Base-by-base conservation (phyloP, 2,329 filamentous ascomycete genomes). In the Ophiocordyceps camponoti-saundersi region DNA sequence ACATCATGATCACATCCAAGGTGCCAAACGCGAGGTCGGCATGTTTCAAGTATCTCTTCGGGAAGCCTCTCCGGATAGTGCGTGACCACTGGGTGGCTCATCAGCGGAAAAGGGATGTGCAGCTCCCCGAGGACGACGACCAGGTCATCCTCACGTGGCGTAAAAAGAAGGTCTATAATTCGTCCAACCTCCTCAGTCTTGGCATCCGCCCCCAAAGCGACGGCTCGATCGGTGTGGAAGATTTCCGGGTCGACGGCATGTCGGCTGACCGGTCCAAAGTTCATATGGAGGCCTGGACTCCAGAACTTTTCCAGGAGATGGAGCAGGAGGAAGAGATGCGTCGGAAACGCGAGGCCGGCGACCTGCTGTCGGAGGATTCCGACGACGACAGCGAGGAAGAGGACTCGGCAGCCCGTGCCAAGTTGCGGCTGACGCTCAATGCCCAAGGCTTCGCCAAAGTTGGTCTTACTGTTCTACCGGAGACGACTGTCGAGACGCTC, bases 81-180 rank as follows among this genome's bases (percentile, higher is more conserved):
- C 75, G 80, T 41, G 60, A 76, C 36, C 76, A 75, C 13, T 95
- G 87, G 85, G 77, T 82, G 54, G 64, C 68, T 13, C 70, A 71
- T 47, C 81, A 89, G 57, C 61, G 60, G 1, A 72, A 61, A 2
- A 61, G 66, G 2, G 58, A 60, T 1, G 45, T 61, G 6, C 32
- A 53, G 11, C 55, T 70, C 8, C 52, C 61, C 2, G 66, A 72
- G 3, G 59, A 71, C 22, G 62, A 70, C 2, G 64, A 71, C 5
- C 65, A 69, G 1, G 66, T 93, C 18, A 82, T 92, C 55, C 71
- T 96, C 47, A 92, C 85, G 0, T 95, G 85, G 81, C 80, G 80
- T 51, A 73, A 77, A 23, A 77, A 76, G 48, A 76, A 77, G 49
- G 64, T 95, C 3, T 95, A 83, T 58, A 77, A 84, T 52, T 73